These are phyloP conservation scores for Sporothrix dimorphospora DNA, from an alignment of 2,329 filamentous ascomycete species.

Conservation along the genomic window DNA sequence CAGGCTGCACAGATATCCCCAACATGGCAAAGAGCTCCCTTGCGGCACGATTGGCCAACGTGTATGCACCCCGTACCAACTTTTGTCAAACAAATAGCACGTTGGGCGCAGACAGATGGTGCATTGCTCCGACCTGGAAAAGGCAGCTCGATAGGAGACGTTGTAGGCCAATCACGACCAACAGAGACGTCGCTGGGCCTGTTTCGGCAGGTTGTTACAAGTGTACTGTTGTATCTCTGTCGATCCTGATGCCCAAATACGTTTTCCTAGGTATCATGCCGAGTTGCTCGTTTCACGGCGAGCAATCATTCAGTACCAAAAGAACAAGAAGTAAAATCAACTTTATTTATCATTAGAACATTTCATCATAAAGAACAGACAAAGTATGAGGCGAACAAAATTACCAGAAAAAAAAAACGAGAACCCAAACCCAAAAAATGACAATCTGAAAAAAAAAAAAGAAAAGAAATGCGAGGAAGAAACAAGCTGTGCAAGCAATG, in stretches of 20 bases:
- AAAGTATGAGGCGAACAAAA: background rate
- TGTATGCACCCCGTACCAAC: background rate
- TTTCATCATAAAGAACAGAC: constrained; percentile 21
- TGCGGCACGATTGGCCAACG: background rate
- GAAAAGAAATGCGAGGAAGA: background rate
- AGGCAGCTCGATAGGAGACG: background rate
- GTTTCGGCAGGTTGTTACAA: too few species aligned
- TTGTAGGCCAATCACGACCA: too few species aligned
- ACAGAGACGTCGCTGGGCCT: too few species aligned
- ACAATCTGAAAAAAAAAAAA: background rate
- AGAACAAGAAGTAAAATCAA: background rate
- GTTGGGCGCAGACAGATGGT: background rate
- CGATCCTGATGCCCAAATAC: too few species aligned
- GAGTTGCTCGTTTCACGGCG: too few species aligned
- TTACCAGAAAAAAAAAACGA: background rate
- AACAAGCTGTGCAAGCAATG: constrained; percentile 3
- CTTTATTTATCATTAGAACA: constrained; percentile 20
- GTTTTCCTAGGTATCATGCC: too few species aligned
- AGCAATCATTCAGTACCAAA: background rate
- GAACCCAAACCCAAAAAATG: constrained; percentile 5
- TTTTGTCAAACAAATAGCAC: background rate
- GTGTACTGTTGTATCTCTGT: too few species aligned
- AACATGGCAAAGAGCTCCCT: background rate
- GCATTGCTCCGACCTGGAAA: too few species aligned
- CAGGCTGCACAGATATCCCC: background rate